These are phyloP conservation scores for Crithidia brevicula DNA, from an alignment of 208 protist genomes.

Conservation along the genomic window DNA sequence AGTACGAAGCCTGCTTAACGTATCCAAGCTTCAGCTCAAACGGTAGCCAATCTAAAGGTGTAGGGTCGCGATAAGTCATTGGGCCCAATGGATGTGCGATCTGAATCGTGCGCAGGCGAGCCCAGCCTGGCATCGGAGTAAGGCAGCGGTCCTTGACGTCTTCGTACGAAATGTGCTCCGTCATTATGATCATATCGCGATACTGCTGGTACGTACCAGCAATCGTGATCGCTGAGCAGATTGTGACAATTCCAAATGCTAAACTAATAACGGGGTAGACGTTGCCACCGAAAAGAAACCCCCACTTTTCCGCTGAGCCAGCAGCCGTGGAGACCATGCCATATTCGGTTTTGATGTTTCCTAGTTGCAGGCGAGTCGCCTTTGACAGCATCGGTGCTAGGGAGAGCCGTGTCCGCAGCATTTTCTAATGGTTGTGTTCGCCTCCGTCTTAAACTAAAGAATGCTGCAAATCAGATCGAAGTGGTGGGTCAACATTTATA, in stretches of 20 bases:
- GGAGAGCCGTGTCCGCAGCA: slow-evolving; percentile 23
- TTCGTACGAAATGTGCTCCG: slow-evolving; percentile 88
- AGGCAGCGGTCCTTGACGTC: slow-evolving; percentile 90
- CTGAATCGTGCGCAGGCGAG: slow-evolving; percentile 58
- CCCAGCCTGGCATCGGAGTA: slow-evolving; percentile 88
- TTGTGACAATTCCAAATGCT: slow-evolving; percentile 36
- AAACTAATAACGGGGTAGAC: slow-evolving; percentile 72
- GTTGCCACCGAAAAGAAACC: slow-evolving; percentile 68
- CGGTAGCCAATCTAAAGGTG: slow-evolving; percentile 89
- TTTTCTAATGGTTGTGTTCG: slow-evolving; percentile 12
- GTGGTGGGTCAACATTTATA: too few species aligned
- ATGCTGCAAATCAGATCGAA: too few species aligned
- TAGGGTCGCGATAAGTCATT: slow-evolving; percentile 83
- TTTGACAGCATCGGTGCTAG: slow-evolving; percentile 83
- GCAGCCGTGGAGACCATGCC: slow-evolving; percentile 81
- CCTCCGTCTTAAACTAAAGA: too few species aligned
- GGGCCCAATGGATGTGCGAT: slow-evolving; percentile 73
- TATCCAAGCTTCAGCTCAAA: slow-evolving; percentile 91
- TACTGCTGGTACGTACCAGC: slow-evolving; percentile 83
- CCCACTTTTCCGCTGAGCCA: slow-evolving; percentile 90
- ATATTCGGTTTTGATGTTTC: slow-evolving; percentile 90
- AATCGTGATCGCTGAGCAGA: slow-evolving; percentile 44
- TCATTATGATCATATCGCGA: slow-evolving; percentile 83
- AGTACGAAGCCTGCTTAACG: slow-evolving; percentile 91
- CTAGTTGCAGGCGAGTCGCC: slow-evolving; percentile 86